Base-by-base conservation (phyloP, 306 rosid species). In the Quercus alba region DNA sequence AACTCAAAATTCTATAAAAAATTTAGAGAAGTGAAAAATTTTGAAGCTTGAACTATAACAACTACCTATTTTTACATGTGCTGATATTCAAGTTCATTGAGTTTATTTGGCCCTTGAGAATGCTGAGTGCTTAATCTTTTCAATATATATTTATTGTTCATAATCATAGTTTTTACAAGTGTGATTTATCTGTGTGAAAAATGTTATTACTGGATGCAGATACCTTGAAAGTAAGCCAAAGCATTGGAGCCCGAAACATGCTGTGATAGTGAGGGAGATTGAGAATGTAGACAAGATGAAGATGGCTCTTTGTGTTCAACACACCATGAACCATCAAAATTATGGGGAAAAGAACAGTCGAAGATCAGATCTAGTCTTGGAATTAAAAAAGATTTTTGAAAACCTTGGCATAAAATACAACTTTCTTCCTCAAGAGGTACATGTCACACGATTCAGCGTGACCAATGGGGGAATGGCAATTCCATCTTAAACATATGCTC, bases 311-410 rank as follows among this genome's bases (percentile, higher is more conserved):
- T 87, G 85, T 44, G 88, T 82, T 76, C 83, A 77, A 33, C 90
- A 87, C 79, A 87, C 88, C 18, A 87, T 87, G 83, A 87, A 87
- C 84, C 90, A 69, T 77, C 88, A 87, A 78, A 87, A 87, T 76
- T 84, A 72, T 70, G 85, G 88, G 1, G 90, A 87, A 23, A 87
- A 80, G 80, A 87, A 77, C 78, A 70, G 4, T 38, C 74, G 90
- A 71, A 79, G 88, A 80, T 87, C 90, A 35, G 90, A 87, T 23
- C 88, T 84, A 4, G 77, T 84, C 56, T 74, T 87, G 3, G 90
- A 87, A 59, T 64, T 87, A 9, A 84, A 87, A 78, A 87, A 58
- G 81, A 78, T 84, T 30, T 84, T 87, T 70, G 85, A 84, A 76
- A 70, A 1, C 76, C 82, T 84, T 7, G 77, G 81, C 76, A 87